Conservation (phyloP, 1,139 yeast genomes). For the Yamadazyma mexicana region DNA sequence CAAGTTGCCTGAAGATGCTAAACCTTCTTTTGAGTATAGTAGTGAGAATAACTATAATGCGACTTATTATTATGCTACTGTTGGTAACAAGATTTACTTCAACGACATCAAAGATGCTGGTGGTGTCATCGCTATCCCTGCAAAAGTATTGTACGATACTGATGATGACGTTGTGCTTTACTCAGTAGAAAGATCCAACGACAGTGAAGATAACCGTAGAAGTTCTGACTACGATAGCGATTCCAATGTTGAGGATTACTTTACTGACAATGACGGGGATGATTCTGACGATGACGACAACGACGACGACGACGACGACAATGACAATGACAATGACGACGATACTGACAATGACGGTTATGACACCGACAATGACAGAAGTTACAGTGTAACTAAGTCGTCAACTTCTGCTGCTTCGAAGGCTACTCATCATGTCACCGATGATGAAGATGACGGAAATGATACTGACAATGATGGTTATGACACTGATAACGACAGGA, state of each 20-base stretch:
- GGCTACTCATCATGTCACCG: constrained; percentile 2
- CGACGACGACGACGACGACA: constrained; percentile 4
- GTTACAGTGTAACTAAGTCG: neutral
- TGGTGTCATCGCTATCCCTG: constrained; percentile 11
- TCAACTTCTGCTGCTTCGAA: neutral
- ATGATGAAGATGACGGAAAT: no score
- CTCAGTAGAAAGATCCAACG: constrained; percentile 10
- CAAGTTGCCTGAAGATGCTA: constrained; percentile 8
- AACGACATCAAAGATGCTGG: constrained; percentile 8
- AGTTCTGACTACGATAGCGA: constrained; percentile 7
- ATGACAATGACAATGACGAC: no score
- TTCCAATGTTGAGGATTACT: constrained; percentile 7
- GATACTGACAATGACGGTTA: neutral
- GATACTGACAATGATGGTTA: constrained; percentile 1
- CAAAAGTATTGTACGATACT: constrained; percentile 5
- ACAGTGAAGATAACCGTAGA: constrained; percentile 3
- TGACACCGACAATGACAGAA: neutral
- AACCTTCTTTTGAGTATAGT: constrained; percentile 4
- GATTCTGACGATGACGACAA: constrained; percentile 4
- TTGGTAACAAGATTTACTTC: constrained; percentile 7
- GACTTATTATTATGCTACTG: constrained; percentile 10
- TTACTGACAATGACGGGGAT: constrained; percentile 9
- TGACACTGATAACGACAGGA: neutral
- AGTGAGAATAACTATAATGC: constrained; percentile 4
- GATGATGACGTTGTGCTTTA: constrained; percentile 9